A percentile compares a stretch with the other conserved stretches of the same genome.
phyloP scores from a whole-genome alignment of 306 rosid species.

The Lagenaria siceraria region DNA sequence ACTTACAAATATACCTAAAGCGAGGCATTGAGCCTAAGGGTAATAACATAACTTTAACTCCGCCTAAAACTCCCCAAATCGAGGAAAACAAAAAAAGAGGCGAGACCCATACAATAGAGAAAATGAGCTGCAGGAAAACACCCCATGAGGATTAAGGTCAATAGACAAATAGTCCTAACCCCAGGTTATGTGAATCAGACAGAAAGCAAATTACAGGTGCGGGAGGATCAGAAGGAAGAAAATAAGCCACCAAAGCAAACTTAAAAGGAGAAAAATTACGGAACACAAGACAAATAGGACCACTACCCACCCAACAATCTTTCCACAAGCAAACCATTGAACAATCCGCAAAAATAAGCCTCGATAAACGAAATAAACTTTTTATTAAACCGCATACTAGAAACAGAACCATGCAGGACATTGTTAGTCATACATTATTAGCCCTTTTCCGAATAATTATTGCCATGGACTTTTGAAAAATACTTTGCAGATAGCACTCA shows the following conservation, averaged over 20 bases:
- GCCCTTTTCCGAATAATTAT: not conserved
- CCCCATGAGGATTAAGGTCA: not conserved
- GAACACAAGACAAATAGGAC: not conserved
- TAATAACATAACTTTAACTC: not conserved
- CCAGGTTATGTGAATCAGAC: not conserved
- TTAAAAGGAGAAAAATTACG: not conserved
- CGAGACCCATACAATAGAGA: not conserved
- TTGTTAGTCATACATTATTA: not conserved
- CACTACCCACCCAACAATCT: not conserved
- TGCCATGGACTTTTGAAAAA: not conserved
- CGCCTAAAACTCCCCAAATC: not conserved
- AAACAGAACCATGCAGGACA: not conserved
- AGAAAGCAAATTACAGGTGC: not conserved
- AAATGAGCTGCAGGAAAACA: not conserved
- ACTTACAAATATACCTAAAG: not conserved
- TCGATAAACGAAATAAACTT: no score
- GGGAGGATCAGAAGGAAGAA: not conserved
- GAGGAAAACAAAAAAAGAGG: not conserved
- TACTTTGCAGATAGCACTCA: no score
- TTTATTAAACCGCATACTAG: not conserved
- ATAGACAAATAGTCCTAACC: not conserved
- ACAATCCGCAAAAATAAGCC: not conserved
- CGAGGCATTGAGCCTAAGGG: not conserved
- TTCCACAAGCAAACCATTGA: not conserved
- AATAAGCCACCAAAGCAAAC: not conserved